Percentiles rank a stretch among this genome's conserved stretches.
These are phyloP conservation scores for Saprolegnia parasitica DNA, from an alignment of 352 stramenopile genomes.

Conservation along the genomic window DNA sequence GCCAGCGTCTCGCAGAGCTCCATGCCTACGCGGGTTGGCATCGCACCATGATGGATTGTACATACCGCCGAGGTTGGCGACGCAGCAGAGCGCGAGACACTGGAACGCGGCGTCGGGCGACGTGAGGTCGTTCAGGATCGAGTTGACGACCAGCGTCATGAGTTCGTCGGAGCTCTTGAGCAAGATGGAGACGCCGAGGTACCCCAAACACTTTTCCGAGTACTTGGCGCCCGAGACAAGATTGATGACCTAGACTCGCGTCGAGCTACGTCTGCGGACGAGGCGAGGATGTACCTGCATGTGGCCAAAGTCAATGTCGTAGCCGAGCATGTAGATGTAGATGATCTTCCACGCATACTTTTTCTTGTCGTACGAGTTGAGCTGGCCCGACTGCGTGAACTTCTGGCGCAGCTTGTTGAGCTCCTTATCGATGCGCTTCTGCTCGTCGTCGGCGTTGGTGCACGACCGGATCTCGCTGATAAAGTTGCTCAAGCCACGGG, in stretches of 20 bases:
- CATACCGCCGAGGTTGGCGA: conserved; percentile 91
- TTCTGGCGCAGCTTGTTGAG: conserved; percentile 97
- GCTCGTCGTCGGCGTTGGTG: conserved; percentile 89
- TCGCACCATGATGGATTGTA: background rate
- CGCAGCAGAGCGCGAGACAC: conserved; percentile 92
- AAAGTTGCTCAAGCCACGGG: conserved; percentile 76
- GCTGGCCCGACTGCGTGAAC: conserved; percentile 83
- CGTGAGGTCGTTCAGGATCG: conserved; percentile 95
- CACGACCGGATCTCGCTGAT: conserved; percentile 72
- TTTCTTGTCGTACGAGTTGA: conserved; percentile 96
- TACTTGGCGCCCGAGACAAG: conserved; percentile 93
- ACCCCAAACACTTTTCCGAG: conserved; percentile 93
- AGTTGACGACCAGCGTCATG: conserved; percentile 93
- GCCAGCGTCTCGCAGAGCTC: conserved; percentile 94
- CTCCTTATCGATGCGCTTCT: conserved; percentile 96
- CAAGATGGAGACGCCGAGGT: conserved; percentile 94
- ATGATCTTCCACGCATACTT: conserved; percentile 99
- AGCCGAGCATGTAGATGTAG: conserved; percentile 99
- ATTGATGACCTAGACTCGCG: conserved; percentile 76
- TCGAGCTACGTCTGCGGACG: background rate
- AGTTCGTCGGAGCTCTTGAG: conserved; percentile 87
- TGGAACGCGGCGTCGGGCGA: conserved; percentile 81
- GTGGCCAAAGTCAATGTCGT: conserved; percentile 99
- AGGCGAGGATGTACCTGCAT: conserved; percentile 66
- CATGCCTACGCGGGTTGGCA: conserved; percentile 34